Percentiles rank a stretch among this genome's conserved stretches.
These are phyloP conservation scores for Chaetomium fimeti DNA, from an alignment of 495 filamentous ascomycete species.

Conservation along the genomic window DNA sequence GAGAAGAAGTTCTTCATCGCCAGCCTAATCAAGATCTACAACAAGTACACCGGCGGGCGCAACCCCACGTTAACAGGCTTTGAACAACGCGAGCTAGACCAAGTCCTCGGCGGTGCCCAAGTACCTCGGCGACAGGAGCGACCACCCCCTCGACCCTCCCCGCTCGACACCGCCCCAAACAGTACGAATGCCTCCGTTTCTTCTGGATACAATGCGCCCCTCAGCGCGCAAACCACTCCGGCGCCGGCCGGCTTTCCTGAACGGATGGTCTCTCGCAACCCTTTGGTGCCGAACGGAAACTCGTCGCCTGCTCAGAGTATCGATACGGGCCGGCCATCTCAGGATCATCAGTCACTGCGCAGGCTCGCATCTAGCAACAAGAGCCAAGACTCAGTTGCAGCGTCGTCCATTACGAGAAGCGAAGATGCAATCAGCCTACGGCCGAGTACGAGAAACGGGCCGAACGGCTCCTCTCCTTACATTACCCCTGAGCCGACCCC, in stretches of 20 bases:
- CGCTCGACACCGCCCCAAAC: constrained; percentile 32
- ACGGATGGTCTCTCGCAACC: constrained; percentile 33
- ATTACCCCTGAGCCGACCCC: constrained; percentile 39
- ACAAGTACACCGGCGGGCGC: constrained; percentile 89
- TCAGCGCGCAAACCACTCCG: constrained; percentile 21
- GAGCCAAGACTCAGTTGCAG: constrained; percentile 57
- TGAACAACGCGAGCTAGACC: constrained; percentile 71
- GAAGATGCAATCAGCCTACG: constrained; percentile 50
- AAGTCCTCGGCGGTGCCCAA: constrained; percentile 55
- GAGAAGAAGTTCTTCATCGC: constrained; percentile 98
- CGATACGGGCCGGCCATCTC: constrained; percentile 44
- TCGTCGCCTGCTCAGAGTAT: constrained; percentile 47
- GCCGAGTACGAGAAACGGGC: constrained; percentile 50
- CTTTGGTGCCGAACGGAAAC: constrained; percentile 37
- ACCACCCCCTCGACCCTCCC: constrained; percentile 36
- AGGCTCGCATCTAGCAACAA: constrained; percentile 50
- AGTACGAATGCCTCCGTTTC: constrained; percentile 31
- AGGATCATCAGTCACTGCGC: constrained; percentile 46
- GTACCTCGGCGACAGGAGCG: constrained; percentile 30
- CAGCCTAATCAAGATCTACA: constrained; percentile 90
- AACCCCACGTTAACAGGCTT: constrained; percentile 79
- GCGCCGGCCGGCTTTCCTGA: constrained; percentile 22
- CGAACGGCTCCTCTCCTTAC: constrained; percentile 42
- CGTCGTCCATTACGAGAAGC: constrained; percentile 44
- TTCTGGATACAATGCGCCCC: constrained; percentile 32